Evolutionary conservation across 1,284 basidiomycete species (phyloP).

Genomic region (Rhodotorula sp.): DNA sequence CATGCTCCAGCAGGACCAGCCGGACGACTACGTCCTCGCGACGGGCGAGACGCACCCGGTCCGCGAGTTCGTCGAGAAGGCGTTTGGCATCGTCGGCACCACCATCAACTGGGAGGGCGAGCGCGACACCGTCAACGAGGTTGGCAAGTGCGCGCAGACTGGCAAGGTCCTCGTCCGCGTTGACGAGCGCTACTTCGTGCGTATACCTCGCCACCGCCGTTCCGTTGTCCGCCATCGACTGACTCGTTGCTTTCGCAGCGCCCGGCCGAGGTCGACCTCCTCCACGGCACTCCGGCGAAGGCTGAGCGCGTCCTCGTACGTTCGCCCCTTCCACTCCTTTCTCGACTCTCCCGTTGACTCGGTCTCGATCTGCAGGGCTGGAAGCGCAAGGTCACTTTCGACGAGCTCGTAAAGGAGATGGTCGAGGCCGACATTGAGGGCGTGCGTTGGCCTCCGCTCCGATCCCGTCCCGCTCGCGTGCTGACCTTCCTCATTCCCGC

Average conservation of each 20-base stretch:
- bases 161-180: conserved; percentile 73
- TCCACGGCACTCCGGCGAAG: conserved; percentile 78
- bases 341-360: no score
- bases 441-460: neutral
- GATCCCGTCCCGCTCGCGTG: no score
- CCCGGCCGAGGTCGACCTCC: conserved; percentile 85
- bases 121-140: conserved; percentile 65
- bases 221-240: neutral
- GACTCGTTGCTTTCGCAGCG: conserved; percentile 27
- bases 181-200: conserved; percentile 76
- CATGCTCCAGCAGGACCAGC: conserved; percentile 78
- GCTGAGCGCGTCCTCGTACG: conserved; percentile 71
- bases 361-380: conserved; percentile 56
- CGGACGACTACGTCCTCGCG: conserved; percentile 87
- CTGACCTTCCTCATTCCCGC: neutral
- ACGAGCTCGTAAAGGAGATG: conserved; percentile 83
- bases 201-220: conserved; percentile 44
- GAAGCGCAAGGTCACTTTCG: conserved; percentile 78
- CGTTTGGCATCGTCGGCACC: conserved; percentile 69
- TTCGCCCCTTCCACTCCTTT: no score
- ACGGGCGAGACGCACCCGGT: conserved; percentile 90
- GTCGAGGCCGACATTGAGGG: conserved; percentile 68
- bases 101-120: conserved; percentile 70
- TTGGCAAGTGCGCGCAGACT: conserved; percentile 68
- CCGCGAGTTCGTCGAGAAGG: conserved; percentile 81